phyloP scores from a whole-genome alignment of 495 filamentous ascomycete genomes.

The Xylaria nigripes region DNA sequence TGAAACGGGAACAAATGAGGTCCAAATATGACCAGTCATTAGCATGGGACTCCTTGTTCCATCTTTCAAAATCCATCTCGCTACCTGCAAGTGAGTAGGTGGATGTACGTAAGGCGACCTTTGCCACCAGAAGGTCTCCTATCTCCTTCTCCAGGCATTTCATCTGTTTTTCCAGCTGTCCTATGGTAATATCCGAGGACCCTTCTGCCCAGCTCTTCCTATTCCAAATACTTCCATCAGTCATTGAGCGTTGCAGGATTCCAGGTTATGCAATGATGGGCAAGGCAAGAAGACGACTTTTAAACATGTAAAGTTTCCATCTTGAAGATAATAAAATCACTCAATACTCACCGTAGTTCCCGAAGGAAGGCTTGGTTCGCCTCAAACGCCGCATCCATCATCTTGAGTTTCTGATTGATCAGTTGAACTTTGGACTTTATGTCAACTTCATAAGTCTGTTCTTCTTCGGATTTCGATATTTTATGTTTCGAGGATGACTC shows the following conservation, averaged over 20 bases:
- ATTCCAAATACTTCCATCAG: not conserved
- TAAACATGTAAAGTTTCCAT: no score
- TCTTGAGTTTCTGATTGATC: not conserved
- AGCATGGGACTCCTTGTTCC: slow-evolving; percentile 6
- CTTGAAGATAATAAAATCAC: no score
- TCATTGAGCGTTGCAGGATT: not conserved
- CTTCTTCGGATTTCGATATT: not conserved
- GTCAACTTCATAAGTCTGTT: not conserved
- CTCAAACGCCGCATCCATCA: not conserved
- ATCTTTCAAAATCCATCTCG: slow-evolving; percentile 9
- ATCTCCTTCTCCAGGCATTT: slow-evolving; percentile 7
- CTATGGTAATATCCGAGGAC: slow-evolving; percentile 3
- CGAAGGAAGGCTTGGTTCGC: not conserved
- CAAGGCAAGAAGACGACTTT: no score
- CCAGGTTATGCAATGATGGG: not conserved
- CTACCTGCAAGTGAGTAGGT: slow-evolving; percentile 8
- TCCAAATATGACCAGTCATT: slow-evolving; percentile 10
- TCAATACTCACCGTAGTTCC: not conserved
- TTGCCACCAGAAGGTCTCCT: slow-evolving; percentile 3
- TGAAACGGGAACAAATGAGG: not conserved
- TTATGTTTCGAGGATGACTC: not conserved
- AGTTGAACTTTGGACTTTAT: not conserved
- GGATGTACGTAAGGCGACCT: slow-evolving; percentile 5
- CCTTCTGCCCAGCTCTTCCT: slow-evolving; percentile 6
- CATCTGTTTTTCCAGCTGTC: slow-evolving; percentile 3